A percentile compares a stretch with the other conserved stretches of the same genome.
These are phyloP conservation scores for Pterulicium gracile DNA, from an alignment of 1,284 basidiomycete genomes.

Conservation along the genomic window DNA sequence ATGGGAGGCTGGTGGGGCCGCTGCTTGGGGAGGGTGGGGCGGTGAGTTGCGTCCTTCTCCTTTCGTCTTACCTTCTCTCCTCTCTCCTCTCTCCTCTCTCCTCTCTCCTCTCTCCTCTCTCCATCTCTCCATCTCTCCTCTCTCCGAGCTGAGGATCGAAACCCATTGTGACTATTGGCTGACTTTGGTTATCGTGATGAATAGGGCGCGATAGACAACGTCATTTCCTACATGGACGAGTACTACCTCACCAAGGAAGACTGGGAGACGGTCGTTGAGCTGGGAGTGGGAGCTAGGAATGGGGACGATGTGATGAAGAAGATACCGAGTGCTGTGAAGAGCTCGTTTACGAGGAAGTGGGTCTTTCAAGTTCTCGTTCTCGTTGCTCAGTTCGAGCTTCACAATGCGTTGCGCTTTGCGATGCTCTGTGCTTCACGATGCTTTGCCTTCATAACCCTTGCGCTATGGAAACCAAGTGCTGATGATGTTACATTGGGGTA, in stretches of 20 bases:
- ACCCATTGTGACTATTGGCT: not conserved
- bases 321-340: constrained; percentile 75
- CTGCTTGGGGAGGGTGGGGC: constrained; percentile 57
- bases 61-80: not conserved
- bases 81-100: not conserved
- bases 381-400: no score
- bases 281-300: constrained; percentile 77
- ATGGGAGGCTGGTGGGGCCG: constrained; percentile 71
- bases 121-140: constrained; percentile 1
- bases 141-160: constrained; percentile 4
- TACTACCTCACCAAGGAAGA: constrained; percentile 93
- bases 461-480: constrained; percentile 1
- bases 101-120: constrained; percentile 6
- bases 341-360: constrained; percentile 79
- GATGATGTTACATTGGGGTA: constrained; percentile 19
- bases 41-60: constrained; percentile 28
- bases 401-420: no score
- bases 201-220: constrained; percentile 74
- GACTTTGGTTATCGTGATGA: constrained; percentile 7
- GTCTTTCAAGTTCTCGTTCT: constrained; percentile 15
- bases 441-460: no score
- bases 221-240: constrained; percentile 87
- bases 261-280: constrained; percentile 91
- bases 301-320: constrained; percentile 74
- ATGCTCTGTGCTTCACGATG: no score